Evolutionary conservation across 2,329 filamentous ascomycete genomes (phyloP).

Genomic region (Pestalotiopsis fici): DNA sequence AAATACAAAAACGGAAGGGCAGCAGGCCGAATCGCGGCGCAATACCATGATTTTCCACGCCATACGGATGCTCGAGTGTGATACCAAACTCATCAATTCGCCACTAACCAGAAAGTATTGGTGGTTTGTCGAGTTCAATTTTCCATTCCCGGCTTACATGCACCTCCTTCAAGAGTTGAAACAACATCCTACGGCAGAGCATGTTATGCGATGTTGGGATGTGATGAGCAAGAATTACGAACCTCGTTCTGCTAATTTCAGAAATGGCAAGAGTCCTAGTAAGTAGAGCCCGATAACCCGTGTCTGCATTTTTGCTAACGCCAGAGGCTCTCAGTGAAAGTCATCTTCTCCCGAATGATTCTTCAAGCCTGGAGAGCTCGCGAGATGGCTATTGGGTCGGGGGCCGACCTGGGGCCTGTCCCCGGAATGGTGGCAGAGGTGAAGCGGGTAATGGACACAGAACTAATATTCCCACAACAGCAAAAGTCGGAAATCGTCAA

Average conservation of each 20-base stretch:
- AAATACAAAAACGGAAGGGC: conserved; percentile 16
- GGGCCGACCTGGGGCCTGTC: background rate
- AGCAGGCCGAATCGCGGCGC: conserved; percentile 27
- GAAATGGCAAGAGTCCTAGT: background rate
- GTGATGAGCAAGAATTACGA: conserved; percentile 46
- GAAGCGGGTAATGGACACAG: background rate
- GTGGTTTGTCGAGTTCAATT: conserved; percentile 38
- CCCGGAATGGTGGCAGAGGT: background rate
- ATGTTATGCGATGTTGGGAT: conserved; percentile 41
- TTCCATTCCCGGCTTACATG: conserved; percentile 41
- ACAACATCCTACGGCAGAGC: conserved; percentile 12
- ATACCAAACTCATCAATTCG: conserved; percentile 32
- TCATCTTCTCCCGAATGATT: background rate
- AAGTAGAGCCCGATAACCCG: background rate
- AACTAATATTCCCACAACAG: background rate
- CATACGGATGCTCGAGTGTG: conserved; percentile 35
- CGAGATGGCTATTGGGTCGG: background rate
- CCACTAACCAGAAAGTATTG: conserved; percentile 31
- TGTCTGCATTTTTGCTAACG: background rate
- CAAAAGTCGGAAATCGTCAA: background rate
- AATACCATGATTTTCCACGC: conserved; percentile 31
- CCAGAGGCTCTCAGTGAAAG: background rate
- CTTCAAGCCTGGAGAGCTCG: conserved; percentile 7
- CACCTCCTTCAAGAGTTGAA: conserved; percentile 36
- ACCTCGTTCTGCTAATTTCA: conserved; percentile 25